These are phyloP conservation scores for Pleurotus eryngii DNA, from an alignment of 768 basidiomycete genomes.

Conservation along the genomic window DNA sequence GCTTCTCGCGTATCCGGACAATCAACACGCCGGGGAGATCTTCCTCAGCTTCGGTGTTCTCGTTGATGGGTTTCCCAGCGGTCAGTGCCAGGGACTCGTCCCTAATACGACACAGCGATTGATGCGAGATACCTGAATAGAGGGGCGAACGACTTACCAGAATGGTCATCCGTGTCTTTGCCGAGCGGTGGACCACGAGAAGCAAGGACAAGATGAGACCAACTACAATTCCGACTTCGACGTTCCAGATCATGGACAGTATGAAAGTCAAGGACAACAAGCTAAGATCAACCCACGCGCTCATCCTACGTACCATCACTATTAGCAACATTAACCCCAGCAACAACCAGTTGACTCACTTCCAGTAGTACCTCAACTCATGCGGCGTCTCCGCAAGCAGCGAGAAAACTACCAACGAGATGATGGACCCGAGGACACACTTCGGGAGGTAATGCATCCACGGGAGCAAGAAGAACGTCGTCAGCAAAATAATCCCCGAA, in stretches of 20 bases:
- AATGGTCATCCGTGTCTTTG: constrained; percentile 87
- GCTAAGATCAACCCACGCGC: constrained; percentile 88
- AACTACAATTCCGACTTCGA: constrained; percentile 91
- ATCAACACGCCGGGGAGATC: constrained; percentile 81
- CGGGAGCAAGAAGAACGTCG: constrained; percentile 88
- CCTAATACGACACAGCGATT: constrained; percentile 38
- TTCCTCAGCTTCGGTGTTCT: constrained; percentile 82
- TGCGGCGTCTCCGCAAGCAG: constrained; percentile 85
- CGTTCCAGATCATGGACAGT: constrained; percentile 83
- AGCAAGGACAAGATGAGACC: constrained; percentile 85
- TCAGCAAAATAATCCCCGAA: constrained; percentile 68
- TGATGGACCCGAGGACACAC: constrained; percentile 84
- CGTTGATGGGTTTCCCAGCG: constrained; percentile 90
- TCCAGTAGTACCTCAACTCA: constrained; percentile 83
- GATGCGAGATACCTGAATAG: not conserved
- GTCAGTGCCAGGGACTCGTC: constrained; percentile 84
- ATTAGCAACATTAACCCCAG: not conserved
- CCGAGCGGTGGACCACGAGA: constrained; percentile 86
- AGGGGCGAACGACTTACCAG: constrained; percentile 46
- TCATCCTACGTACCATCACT: constrained; percentile 48
- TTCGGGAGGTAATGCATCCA: constrained; percentile 85
- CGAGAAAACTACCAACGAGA: constrained; percentile 80
- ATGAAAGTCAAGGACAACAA: constrained; percentile 85
- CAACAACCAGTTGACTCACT: constrained; percentile 36
- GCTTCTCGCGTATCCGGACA: constrained; percentile 82